A percentile compares a stretch with the other conserved stretches of the same genome.
Conservation (phyloP, 257 asterid genomes). For the Petunia axillaris region DNA sequence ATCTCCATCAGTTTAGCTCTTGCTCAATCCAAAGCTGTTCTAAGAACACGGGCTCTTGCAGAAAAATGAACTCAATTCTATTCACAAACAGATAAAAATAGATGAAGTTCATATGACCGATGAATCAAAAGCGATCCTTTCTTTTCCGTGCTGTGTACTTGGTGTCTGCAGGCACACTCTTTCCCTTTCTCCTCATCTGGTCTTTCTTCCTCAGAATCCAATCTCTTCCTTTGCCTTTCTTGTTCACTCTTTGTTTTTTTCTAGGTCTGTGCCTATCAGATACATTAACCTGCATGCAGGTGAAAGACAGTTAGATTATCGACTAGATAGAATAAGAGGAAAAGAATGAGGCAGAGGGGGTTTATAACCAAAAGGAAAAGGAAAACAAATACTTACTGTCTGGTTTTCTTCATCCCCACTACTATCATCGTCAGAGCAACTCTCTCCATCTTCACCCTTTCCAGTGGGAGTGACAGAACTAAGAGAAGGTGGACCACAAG, state of each 20-base stretch:
- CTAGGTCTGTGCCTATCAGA: constrained; percentile 82
- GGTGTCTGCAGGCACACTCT: constrained; percentile 66
- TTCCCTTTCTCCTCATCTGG: constrained; percentile 78
- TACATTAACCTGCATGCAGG: constrained; percentile 53
- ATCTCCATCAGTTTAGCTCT: neutral
- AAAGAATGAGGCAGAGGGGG: neutral
- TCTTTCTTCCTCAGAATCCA: constrained; percentile 81
- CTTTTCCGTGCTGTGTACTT: constrained; percentile 84
- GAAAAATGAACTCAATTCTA: neutral
- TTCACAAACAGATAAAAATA: constrained; percentile 1
- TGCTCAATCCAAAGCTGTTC: neutral
- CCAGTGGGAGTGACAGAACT: constrained; percentile 57
- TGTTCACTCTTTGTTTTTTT: constrained; percentile 74
- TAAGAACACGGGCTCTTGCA: neutral
- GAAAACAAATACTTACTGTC: constrained; percentile 45
- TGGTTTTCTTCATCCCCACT: constrained; percentile 77
- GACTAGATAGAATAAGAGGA: neutral
- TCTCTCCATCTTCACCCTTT: constrained; percentile 73
- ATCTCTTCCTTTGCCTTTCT: constrained; percentile 70
- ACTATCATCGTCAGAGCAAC: constrained; percentile 68
- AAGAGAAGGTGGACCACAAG: constrained; percentile 81
- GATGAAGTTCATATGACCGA: neutral
- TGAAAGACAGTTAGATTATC: neutral
- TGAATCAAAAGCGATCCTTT: constrained; percentile 64
- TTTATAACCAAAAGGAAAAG: neutral